Conservation (phyloP, 1,139 yeast species). For the Blastobotrys petasosporus region DNA sequence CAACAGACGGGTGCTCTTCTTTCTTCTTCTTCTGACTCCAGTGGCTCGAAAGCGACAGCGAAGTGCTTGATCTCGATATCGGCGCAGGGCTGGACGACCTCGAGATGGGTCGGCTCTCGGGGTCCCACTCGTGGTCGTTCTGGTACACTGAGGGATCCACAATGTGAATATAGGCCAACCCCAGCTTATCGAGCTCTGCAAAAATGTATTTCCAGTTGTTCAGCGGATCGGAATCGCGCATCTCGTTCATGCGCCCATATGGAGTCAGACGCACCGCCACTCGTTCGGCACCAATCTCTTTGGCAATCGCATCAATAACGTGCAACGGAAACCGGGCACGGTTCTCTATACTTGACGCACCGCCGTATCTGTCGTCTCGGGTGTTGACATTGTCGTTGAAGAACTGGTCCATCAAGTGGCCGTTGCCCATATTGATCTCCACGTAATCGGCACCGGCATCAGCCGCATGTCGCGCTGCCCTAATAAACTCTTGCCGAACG, state of each 20-base stretch:
- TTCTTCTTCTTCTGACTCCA: background rate
- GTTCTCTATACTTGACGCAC: conserved; percentile 52
- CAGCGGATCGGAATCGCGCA: conserved; percentile 30
- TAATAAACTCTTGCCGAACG: conserved; percentile 31
- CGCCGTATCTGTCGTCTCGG: conserved; percentile 67
- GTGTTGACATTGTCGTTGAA: conserved; percentile 45
- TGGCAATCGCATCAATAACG: conserved; percentile 46
- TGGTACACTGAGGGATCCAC: conserved; percentile 42
- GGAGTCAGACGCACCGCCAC: conserved; percentile 61
- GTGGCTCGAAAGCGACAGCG: background rate
- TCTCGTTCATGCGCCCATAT: conserved; percentile 34
- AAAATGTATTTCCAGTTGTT: conserved; percentile 30
- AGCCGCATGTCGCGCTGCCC: conserved; percentile 43
- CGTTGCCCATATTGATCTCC: conserved; percentile 67
- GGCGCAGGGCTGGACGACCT: conserved; percentile 11
- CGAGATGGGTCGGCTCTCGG: conserved; percentile 7
- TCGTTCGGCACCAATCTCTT: conserved; percentile 47
- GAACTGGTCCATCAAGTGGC: conserved; percentile 48
- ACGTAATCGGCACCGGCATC: conserved; percentile 62
- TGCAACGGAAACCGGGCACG: conserved; percentile 54
- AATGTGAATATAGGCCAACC: conserved; percentile 45
- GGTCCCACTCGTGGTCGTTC: conserved; percentile 19
- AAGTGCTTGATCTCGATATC: background rate
- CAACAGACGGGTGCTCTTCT: background rate
- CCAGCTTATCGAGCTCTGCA: conserved; percentile 28